Conservation (phyloP, 306 rosid genomes). For the Canavalia ensiformis region DNA sequence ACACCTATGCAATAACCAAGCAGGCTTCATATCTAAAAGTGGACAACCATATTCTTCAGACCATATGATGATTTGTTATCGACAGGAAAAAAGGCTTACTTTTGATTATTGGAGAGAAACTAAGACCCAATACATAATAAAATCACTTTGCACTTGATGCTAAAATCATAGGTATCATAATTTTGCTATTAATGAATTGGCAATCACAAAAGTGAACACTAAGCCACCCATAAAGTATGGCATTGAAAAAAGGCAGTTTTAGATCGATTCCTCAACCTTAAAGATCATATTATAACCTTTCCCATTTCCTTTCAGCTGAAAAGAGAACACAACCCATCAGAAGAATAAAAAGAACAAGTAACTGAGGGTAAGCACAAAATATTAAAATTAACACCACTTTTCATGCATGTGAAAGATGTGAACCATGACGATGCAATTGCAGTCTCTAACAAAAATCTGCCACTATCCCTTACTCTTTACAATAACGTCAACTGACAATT, state of each 20-base stretch:
- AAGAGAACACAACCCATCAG: conserved; percentile 11
- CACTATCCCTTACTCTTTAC: conserved; percentile 3
- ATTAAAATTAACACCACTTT: neutral
- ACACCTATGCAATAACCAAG: neutral
- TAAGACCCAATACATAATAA: conserved; percentile 4
- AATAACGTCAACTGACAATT: neutral
- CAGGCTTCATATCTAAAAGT: neutral
- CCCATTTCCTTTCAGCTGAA: conserved; percentile 5
- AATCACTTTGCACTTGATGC: conserved; percentile 13
- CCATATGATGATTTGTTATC: neutral
- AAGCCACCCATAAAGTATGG: neutral
- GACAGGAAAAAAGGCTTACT: neutral
- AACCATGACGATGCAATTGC: neutral
- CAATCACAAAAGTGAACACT: neutral
- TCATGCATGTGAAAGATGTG: neutral
- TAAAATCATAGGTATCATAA: conserved; percentile 18
- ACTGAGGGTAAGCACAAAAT: neutral
- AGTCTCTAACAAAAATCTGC: neutral
- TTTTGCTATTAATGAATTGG: neutral
- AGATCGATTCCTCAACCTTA: neutral
- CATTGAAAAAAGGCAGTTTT: conserved; percentile 15
- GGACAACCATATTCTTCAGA: neutral
- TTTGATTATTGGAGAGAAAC: conserved; percentile 7
- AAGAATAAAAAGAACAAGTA: neutral
- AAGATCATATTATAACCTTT: conserved; percentile 10